Evolutionary conservation across 371 early-diverging fungal genomes (phyloP), one percentile per base, ranked within the genome.

Genomic region (Syncephalastrum monosporum): DNA sequence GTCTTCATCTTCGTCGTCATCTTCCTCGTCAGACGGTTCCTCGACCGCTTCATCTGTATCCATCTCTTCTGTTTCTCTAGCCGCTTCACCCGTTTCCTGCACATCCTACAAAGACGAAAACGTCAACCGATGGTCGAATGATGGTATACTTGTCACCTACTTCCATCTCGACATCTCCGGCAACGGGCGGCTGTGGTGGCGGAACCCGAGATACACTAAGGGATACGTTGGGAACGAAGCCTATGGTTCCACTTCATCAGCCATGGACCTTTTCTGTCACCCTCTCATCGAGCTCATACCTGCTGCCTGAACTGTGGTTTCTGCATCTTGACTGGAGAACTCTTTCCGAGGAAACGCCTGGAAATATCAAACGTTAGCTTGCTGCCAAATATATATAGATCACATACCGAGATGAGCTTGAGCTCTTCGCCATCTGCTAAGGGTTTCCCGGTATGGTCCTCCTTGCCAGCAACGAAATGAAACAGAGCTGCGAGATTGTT

Each of bases 211-310:
- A 24, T 3, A 72, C 59, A 33, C 67, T 67, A 27, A 75, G 52
- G 19, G 75, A 65, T 1, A 68, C 63, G 27, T 68, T 75, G 7
- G 75, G 72, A 13, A 69, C n/a, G 42, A 73, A 71, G 27, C 69
- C 71, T 59, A 57, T 15, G 4, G 3, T 13, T 19, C 21, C 25
- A 17, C 19, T n/a, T 27, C 25, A 41, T 15, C 13, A 49, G 27
- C 29, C 38, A 13, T 13, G n/a, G 24, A 47, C 21, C 21, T 21
- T 0, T 2, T 21, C 0, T 21, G 21, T 21, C 21, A 21, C 21
- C 21, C 21, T 2, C 21, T 21, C 21, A 2, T 21, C 21, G 21
- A 21, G 21, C 21, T 49, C 1, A 50, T 53, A 66, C 71, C 77
- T 38, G 71, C 69, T 50, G 61, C 56, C 19, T 55, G 49, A 10